Percentiles rank a stretch among this genome's conserved stretches.
These are phyloP conservation scores for Lipomyces yarrowii DNA, from an alignment of 1,139 yeast genomes.

Conservation along the genomic window DNA sequence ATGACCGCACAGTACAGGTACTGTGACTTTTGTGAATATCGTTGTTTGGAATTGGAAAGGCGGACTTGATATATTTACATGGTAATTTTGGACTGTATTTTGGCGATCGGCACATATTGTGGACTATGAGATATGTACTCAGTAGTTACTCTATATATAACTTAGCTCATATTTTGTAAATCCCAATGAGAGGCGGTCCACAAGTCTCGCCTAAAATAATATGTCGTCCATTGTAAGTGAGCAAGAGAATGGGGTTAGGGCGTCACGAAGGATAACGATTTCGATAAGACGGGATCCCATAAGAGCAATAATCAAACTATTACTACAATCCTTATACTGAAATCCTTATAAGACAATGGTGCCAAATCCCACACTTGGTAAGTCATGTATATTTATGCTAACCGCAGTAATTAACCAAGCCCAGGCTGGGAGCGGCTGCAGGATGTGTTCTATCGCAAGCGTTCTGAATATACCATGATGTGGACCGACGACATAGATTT, in stretches of 20 bases:
- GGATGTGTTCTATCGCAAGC: conserved; percentile 33
- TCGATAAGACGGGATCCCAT: too few relatives aligned
- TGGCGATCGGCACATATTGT: too few relatives aligned
- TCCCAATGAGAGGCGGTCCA: not conserved
- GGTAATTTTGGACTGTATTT: not conserved
- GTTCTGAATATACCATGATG: conserved; percentile 39
- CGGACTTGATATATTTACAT: not conserved
- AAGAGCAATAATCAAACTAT: not conserved
- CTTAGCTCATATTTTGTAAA: not conserved
- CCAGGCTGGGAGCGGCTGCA: conserved; percentile 33
- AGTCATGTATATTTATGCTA: not conserved
- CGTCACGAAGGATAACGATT: too few relatives aligned
- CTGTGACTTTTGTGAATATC: not conserved
- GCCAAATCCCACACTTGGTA: conserved; percentile 25
- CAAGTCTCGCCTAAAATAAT: not conserved
- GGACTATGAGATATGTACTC: not conserved
- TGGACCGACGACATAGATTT: conserved; percentile 40
- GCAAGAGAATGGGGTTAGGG: too few relatives aligned
- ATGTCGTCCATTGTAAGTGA: not conserved
- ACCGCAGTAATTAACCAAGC: not conserved
- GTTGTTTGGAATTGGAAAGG: not conserved
- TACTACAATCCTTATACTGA: not conserved
- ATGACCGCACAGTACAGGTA: not conserved
- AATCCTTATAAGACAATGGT: conserved; percentile 10
- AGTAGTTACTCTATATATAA: not conserved